These are phyloP conservation scores for Dissoconium aciculare DNA, from an alignment of 2,329 filamentous ascomycete species.

Conservation along the genomic window DNA sequence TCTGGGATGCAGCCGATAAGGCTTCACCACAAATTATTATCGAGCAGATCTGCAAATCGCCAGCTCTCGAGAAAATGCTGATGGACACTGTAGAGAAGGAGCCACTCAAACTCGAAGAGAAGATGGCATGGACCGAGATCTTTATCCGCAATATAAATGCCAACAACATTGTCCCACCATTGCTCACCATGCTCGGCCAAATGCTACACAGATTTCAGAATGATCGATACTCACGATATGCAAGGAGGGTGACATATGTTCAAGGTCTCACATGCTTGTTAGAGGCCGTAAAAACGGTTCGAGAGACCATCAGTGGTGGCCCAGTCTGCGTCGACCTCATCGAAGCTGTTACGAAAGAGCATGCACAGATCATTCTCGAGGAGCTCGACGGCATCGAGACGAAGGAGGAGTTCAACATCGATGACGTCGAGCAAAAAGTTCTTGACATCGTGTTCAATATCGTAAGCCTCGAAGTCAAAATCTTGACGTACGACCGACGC, in stretches of 20 bases:
- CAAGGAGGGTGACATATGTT: constrained; percentile 46
- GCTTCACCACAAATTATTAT: constrained; percentile 66
- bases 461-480: constrained; percentile 56
- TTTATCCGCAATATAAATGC: constrained; percentile 66
- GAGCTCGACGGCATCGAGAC: constrained; percentile 20
- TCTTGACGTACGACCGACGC: constrained; percentile 52
- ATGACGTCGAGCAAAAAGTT: constrained; percentile 32
- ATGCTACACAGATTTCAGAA: constrained; percentile 53
- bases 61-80: constrained; percentile 48
- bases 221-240: constrained; percentile 39
- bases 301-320: constrained; percentile 13
- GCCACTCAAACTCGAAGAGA: constrained; percentile 40
- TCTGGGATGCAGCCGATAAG: constrained; percentile 77
- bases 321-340: constrained; percentile 18
- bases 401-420: constrained; percentile 18
- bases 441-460: constrained; percentile 52
- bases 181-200: constrained; percentile 61
- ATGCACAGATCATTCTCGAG: constrained; percentile 16
- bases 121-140: constrained; percentile 62
- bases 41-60: constrained; percentile 69
- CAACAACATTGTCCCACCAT: constrained; percentile 62
- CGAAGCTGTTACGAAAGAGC: constrained; percentile 19
- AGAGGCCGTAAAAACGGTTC: constrained; percentile 13
- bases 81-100: constrained; percentile 40
- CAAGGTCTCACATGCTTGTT: constrained; percentile 37